Conservation (phyloP, 202 grass and related monocot species). For the Brachypodium distachyon region DNA sequence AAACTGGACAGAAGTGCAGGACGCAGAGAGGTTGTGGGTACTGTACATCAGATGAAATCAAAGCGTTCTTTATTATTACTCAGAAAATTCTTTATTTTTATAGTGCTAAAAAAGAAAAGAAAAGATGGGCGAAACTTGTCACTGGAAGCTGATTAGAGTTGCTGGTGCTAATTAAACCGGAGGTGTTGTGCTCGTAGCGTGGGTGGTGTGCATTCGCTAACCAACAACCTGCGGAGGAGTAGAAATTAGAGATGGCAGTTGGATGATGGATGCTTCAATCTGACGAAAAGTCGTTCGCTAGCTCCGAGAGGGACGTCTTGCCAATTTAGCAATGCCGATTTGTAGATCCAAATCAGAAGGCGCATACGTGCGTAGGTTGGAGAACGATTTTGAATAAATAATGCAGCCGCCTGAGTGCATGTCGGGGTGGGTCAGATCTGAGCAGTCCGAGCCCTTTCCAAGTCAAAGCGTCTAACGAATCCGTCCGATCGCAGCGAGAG, state of each 20-base stretch:
- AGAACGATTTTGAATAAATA: background rate
- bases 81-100: too few relatives aligned
- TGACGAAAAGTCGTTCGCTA: constrained; percentile 12
- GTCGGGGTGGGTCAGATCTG: constrained; percentile 3
- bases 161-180: background rate
- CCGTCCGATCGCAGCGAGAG: too few relatives aligned
- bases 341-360: background rate
- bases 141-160: background rate
- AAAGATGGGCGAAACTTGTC: background rate
- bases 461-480: background rate
- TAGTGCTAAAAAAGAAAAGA: too few relatives aligned
- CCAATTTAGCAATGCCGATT: background rate
- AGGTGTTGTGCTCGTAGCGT: background rate
- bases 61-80: background rate
- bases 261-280: constrained; percentile 11
- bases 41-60: too few relatives aligned
- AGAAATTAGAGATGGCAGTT: background rate
- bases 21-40: background rate
- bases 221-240: background rate
- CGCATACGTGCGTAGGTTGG: background rate
- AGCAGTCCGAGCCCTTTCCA: background rate
- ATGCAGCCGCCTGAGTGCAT: background rate
- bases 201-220: background rate
- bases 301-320: background rate
- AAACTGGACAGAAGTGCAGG: too few relatives aligned